Conservation (phyloP, 495 filamentous ascomycete species). For the Aspergillus indologenus region DNA sequence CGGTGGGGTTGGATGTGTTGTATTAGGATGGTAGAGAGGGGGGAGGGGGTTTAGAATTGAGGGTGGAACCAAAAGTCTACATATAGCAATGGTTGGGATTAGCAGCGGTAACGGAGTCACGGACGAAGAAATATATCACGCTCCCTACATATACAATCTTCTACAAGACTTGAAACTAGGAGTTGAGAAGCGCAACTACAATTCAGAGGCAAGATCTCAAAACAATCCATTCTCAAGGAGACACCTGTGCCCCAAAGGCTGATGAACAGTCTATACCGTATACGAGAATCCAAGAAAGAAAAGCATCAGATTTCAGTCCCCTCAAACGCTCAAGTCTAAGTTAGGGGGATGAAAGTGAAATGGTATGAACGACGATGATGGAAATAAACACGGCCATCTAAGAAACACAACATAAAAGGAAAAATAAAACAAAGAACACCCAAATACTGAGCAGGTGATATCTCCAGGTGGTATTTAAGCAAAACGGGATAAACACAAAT, state of each 20-base stretch:
- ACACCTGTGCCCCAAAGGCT: constrained; percentile 2
- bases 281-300: constrained; percentile 7
- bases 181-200: too few relatives aligned
- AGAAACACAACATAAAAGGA: neutral
- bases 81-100: too few relatives aligned
- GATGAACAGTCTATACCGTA: neutral
- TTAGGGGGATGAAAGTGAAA: constrained; percentile 11
- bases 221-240: too few relatives aligned
- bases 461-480: constrained; percentile 18
- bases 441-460: constrained; percentile 20
- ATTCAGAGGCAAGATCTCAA: too few relatives aligned
- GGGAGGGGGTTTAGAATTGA: neutral
- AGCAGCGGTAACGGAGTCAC: too few relatives aligned
- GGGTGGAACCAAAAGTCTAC: too few relatives aligned
- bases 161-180: too few relatives aligned
- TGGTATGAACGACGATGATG: constrained; percentile 25
- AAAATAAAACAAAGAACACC: constrained; percentile 14
- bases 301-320: constrained; percentile 23
- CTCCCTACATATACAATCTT: too few relatives aligned
- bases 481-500: constrained; percentile 15
- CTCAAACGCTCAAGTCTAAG: constrained; percentile 23
- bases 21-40: neutral
- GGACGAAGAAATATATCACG: too few relatives aligned
- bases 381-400: constrained; percentile 18
- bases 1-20: too few relatives aligned